phyloP scores from a whole-genome alignment of 73 alveolate species.

The Uronychia setigera region DNA sequence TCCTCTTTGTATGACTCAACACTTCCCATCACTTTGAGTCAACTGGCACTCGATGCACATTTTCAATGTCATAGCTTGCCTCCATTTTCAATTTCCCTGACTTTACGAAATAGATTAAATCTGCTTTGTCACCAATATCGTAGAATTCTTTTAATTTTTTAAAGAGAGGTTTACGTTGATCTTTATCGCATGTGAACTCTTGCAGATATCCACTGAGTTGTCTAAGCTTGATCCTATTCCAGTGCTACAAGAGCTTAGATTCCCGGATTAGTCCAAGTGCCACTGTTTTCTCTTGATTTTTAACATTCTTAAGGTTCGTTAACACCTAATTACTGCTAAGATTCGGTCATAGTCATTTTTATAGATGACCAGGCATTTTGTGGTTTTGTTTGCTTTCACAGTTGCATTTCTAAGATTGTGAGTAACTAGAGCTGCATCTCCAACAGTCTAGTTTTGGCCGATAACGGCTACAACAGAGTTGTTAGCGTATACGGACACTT shows the following conservation, averaged over 20 bases:
- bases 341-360: too few relatives aligned
- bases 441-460: too few relatives aligned
- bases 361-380: too few relatives aligned
- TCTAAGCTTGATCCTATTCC: background rate
- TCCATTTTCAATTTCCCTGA: background rate
- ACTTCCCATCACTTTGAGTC: background rate
- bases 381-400: too few relatives aligned
- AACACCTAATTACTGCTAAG: too few relatives aligned
- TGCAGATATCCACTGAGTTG: background rate
- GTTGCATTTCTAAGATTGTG: too few relatives aligned
- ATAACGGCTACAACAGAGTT: too few relatives aligned
- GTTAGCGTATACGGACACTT: too few relatives aligned
- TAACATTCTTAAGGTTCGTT: too few relatives aligned
- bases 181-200: background rate
- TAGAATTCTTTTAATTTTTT: background rate
- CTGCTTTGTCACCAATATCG: background rate
- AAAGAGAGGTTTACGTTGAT: background rate
- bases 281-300: background rate
- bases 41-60: background rate
- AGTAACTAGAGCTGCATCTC: too few relatives aligned
- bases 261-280: background rate
- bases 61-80: background rate
- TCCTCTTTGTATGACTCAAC: background rate
- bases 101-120: background rate
- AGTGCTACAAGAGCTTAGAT: background rate